Evolutionary conservation across 306 rosid species (phyloP), one percentile per base, ranked within the genome.

Genomic region (Sicyos edulis): DNA sequence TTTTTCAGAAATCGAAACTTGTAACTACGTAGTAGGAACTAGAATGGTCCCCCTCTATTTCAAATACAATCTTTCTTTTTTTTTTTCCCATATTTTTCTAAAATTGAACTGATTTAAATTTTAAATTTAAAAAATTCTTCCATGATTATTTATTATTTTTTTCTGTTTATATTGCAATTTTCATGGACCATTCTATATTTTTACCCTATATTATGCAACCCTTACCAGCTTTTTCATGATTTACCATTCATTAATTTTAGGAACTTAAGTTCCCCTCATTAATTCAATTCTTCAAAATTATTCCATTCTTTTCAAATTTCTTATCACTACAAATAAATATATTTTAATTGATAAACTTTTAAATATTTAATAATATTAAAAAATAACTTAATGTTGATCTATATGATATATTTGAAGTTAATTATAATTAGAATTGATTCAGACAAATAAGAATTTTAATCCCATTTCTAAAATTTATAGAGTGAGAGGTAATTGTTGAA

Each of bases 101-200:
- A 17, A 47, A 10, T 19, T 0, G 7, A 56, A 21, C 4, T 54
- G 0, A 7, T 20, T 55, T 20, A 0, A 9, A 9, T 20, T 20
- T 55, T 55, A 8, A 55, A 55, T 19, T 55, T n/a, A 4, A 21
- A 4, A 4, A 22, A n/a, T 3, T 9, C 0, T 20, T 10, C 6
- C 14, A 20, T 8, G 21, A 54, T 19, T 54, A 54, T 19, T 54
- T 4, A 2, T 54, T 19, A 21, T 10, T 56, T 1, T 51, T 4
- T 51, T n/a, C 32, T 29, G 3, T 29, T 29, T 29, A 1, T 29
- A 29, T 13, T 49, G 32, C 2, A 57, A 13, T 58, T 24, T 26
- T 6, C 10, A 15, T 61, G 68, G 68, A 61, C 68, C 68, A 61
- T 61, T 61, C 68, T 61, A 61, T 1, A 15, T 37, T 32, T 8